Base-by-base conservation (phyloP, 2,329 filamentous ascomycete genomes). In the Fusarium redolens region DNA sequence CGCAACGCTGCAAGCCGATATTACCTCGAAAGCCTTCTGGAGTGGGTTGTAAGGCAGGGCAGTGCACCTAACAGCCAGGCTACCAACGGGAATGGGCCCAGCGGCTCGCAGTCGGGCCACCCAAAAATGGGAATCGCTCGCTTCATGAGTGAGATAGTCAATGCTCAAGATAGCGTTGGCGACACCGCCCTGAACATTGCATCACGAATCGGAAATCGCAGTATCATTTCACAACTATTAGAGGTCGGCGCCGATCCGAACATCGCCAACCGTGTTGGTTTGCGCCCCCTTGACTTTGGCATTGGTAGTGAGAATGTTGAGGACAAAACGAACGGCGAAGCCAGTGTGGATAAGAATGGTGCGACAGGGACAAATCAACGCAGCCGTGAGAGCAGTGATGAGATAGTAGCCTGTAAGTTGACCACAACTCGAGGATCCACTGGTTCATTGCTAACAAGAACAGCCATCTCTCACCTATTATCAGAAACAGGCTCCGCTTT, bases 131-230 rank as follows among this genome's bases (percentile, higher is more conserved):
- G 93, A 30, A 88, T 99, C 59, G 95, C 94, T 35, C 91, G 94
- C 41, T 99, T 99, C 83, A 97, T 99, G 89, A 94, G 93, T 54
- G 95, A 98, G 79, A 97, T 99, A 81, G 96, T 99, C 68, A 98
- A 99, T 77, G 92, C 95, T 1, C 93, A 96, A 77, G 96, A 99
- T 81, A 95, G 95, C 77, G 93, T 93, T 38, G 96, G 96, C 1
- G 97, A 99, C 79, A 99, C 96, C 1, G 96, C 96, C 0, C 86
- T 99, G 25, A 98, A 98, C 75, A 92, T 98, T 70, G 96, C 96
- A 4, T 95, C 96, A 4, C 89, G 96, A 69, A 97, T 98, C 74
- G 94, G 95, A 28, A 98, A 97, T 80, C 89, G 93, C 61, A 97
- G 94, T 77, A 97, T 99, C 76, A 97, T 98, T 65, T 96, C 95